A percentile compares a stretch with the other conserved stretches of the same genome.
These are phyloP conservation scores for Epichloe coenophiala DNA, from an alignment of 2,329 filamentous ascomycete genomes.

Conservation along the genomic window DNA sequence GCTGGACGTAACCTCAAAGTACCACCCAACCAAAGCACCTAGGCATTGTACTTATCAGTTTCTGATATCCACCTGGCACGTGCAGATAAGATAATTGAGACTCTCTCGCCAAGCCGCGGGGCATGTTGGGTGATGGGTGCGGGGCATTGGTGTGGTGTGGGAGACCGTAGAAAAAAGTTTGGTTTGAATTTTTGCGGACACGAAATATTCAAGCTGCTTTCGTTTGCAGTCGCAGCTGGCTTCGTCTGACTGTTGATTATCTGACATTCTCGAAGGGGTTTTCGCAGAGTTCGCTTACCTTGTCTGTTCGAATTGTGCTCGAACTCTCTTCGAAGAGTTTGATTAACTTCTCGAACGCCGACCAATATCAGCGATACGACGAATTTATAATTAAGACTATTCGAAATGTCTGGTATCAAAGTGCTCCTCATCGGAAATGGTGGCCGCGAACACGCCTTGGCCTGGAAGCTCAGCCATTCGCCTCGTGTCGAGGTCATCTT, in stretches of 20 bases:
- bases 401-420: slow-evolving; percentile 34
- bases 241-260: neutral
- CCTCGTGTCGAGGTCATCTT: slow-evolving; percentile 62
- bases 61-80: too few relatives aligned
- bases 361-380: neutral
- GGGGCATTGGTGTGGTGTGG: too few relatives aligned
- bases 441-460: slow-evolving; percentile 84
- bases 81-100: too few relatives aligned
- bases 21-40: too few relatives aligned
- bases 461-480: slow-evolving; percentile 86
- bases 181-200: too few relatives aligned
- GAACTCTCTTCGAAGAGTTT: neutral
- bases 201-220: too few relatives aligned
- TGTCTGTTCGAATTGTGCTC: neutral
- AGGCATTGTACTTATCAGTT: neutral
- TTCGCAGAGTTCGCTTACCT: neutral
- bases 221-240: too few relatives aligned
- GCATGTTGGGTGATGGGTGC: too few relatives aligned
- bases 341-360: neutral
- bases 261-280: neutral
- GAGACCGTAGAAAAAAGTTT: too few relatives aligned
- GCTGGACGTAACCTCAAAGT: too few relatives aligned
- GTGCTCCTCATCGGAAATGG: slow-evolving; percentile 87
- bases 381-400: neutral
- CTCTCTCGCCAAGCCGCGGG: too few relatives aligned